These are phyloP conservation scores for Fragaria iinumae DNA, from an alignment of 306 rosid genomes.

Conservation along the genomic window DNA sequence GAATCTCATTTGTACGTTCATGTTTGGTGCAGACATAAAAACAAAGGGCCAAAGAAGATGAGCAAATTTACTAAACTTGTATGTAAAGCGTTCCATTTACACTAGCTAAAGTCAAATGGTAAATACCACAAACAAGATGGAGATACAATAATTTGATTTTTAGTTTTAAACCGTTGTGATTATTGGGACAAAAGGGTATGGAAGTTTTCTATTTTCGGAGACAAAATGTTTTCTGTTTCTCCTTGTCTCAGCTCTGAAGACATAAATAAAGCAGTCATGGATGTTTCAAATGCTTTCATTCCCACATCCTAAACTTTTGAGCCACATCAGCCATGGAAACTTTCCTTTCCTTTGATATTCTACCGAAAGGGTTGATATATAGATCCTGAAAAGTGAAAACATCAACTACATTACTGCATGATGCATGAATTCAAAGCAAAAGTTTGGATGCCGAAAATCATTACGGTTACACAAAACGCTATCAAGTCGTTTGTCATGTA, in stretches of 20 bases:
- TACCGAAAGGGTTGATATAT: neutral
- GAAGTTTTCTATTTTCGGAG: neutral
- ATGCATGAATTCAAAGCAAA: neutral
- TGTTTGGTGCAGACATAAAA: neutral
- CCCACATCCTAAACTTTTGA: neutral
- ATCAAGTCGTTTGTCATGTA: conserved; percentile 7
- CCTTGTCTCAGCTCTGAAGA: neutral
- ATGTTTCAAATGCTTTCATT: neutral
- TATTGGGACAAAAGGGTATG: neutral
- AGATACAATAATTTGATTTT: neutral
- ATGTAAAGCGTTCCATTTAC: neutral
- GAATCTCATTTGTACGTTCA: neutral
- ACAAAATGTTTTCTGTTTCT: neutral
- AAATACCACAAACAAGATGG: neutral
- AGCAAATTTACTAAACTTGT: neutral
- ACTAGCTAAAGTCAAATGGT: neutral
- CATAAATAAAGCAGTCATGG: neutral
- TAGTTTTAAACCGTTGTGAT: neutral
- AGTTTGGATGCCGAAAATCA: neutral
- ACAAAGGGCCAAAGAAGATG: neutral
- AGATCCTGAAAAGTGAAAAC: neutral
- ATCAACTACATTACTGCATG: neutral
- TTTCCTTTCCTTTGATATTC: neutral
- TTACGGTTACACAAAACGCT: neutral
- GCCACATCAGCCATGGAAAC: neutral